phyloP scores from a whole-genome alignment of 768 basidiomycete species.

The Pisolithus microcarpus region DNA sequence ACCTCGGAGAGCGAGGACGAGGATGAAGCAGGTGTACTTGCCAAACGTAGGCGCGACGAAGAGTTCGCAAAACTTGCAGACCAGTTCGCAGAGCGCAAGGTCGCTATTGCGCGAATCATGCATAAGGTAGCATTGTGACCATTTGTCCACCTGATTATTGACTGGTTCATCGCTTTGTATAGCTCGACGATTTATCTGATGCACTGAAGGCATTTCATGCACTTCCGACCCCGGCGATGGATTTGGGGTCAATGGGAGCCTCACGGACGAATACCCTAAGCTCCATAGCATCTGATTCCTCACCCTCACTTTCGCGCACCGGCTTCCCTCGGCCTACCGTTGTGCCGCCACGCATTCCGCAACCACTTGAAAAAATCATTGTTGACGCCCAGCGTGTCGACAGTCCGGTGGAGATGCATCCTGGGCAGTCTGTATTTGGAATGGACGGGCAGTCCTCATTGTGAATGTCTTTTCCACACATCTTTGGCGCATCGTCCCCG shows the following conservation, averaged over 20 bases:
- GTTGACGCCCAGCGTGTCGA: slow-evolving; percentile 19
- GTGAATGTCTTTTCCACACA: neutral
- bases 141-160: too few relatives aligned
- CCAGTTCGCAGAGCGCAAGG: slow-evolving; percentile 63
- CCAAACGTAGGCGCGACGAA: slow-evolving; percentile 49
- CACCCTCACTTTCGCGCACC: slow-evolving; percentile 4
- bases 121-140: slow-evolving; percentile 41
- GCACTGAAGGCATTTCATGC: slow-evolving; percentile 39
- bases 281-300: slow-evolving; percentile 15
- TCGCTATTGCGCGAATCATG: slow-evolving; percentile 68
- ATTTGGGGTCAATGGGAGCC: slow-evolving; percentile 18
- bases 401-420: slow-evolving; percentile 25
- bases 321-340: slow-evolving; percentile 14
- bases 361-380: slow-evolving; percentile 15
- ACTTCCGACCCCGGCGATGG: slow-evolving; percentile 35
- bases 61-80: slow-evolving; percentile 63
- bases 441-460: neutral
- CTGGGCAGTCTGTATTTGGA: slow-evolving; percentile 6
- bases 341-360: neutral
- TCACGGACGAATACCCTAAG: slow-evolving; percentile 28
- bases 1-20: slow-evolving; percentile 23
- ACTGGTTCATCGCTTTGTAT: neutral
- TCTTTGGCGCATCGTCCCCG: too few relatives aligned
- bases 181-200: slow-evolving; percentile 26
- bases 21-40: slow-evolving; percentile 48